These are phyloP conservation scores for Saccharum hybrid DNA, from an alignment of 202 grass and related monocot genomes.

Conservation along the genomic window DNA sequence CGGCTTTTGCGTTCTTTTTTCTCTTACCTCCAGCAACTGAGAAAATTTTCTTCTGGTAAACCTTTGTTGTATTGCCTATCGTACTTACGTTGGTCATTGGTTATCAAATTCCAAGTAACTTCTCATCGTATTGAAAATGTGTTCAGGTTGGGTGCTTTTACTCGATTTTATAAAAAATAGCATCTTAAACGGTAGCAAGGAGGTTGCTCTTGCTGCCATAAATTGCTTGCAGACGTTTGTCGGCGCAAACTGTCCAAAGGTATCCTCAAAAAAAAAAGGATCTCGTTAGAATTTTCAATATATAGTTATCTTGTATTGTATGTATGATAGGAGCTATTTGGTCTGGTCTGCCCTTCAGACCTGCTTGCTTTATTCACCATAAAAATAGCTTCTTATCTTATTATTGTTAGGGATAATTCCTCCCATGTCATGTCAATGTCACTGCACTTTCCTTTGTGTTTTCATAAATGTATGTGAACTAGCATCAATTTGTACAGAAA, in stretches of 20 bases:
- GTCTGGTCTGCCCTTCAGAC: background rate
- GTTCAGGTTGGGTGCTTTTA: slow-evolving; percentile 82
- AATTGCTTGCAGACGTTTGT: slow-evolving; percentile 88
- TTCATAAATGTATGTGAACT: slow-evolving; percentile 1
- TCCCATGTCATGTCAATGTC: background rate
- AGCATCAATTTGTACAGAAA: background rate
- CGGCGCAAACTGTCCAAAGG: slow-evolving; percentile 91
- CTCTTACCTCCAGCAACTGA: slow-evolving; percentile 81
- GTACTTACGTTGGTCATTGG: slow-evolving; percentile 21
- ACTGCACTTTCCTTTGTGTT: background rate
- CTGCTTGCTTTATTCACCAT: slow-evolving; percentile 16
- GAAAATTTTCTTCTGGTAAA: slow-evolving; percentile 84
- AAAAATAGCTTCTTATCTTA: background rate
- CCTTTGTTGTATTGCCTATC: slow-evolving; percentile 39
- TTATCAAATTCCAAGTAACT: slow-evolving; percentile 36
- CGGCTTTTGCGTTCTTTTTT: slow-evolving; percentile 91
- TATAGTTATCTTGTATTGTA: background rate
- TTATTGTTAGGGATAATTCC: slow-evolving; percentile 8
- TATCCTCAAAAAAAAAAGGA: slow-evolving; percentile 26
- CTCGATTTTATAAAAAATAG: slow-evolving; percentile 90
- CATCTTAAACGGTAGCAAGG: slow-evolving; percentile 94
- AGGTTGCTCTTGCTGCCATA: slow-evolving; percentile 97
- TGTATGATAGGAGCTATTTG: background rate
- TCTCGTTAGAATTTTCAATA: slow-evolving; percentile 9
- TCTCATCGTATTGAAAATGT: slow-evolving; percentile 31